Base-by-base conservation (phyloP, 2,329 filamentous ascomycete genomes). In the Lachnellula subtilissima region DNA sequence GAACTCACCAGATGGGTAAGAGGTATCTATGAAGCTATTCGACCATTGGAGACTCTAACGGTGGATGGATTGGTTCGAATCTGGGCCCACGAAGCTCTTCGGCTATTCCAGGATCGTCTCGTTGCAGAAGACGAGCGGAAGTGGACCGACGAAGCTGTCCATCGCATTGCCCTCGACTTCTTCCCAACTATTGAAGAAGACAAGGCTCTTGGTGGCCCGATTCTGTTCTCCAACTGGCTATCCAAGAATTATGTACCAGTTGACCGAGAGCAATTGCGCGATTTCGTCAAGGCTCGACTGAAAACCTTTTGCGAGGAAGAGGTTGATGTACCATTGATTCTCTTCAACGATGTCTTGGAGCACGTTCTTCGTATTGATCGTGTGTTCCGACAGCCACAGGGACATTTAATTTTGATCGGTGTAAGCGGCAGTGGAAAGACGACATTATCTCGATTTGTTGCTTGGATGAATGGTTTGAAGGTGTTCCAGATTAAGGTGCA, bases 401-500 rank as follows among this genome's bases (percentile, higher is more conserved):
- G 94, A 54, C 94, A 99, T 80, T 80, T 99, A 60, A 99, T 99
- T 64, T 81, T 99, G 55, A 99, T 99, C 66, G 94, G 94, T 77
- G 94, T 99, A 53, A 99, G 94, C 71, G 95, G 94, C 64, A 96
- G 91, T 78, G 94, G 94, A 74, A 99, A 99, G 78, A 99, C 94
- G 4, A 99, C 94, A 0, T 76, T 99, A 12, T 97, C 95, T 35
- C 88, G 95, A 55, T 99, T 99, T 63, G 94, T 99, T 58, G 94
- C 94, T 48, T 99, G 94, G 94, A 99, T 99, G 94, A 99, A 99
- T 68, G 95, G 95, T 57, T 80, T 99, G 58, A 96, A 93, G 71
- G 92, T 99, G 42, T 99, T 97, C 81, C 94, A 99, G 75, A 99
- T 99, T 81, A 99, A 99, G 79, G 94, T 99, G 0, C 94, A 99